phyloP scores from a whole-genome alignment of 164 flowering plant genomes.

The grape (Vitis vinifera) region ASM3070453v1 NC_081805.1:10622001-10622500 shows the following conservation, averaged over 20 bases:
- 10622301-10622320: constrained; percentile 56
- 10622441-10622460: constrained; percentile 65
- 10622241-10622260: constrained; percentile 50
- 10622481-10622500: constrained; percentile 67
- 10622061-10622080: constrained; percentile 62
- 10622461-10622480: constrained; percentile 61
- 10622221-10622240: constrained; percentile 71
- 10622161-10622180: constrained; percentile 72
- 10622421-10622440: constrained; percentile 76
- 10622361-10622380: constrained; percentile 48
- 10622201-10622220: constrained; percentile 60
- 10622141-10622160: constrained; percentile 63
- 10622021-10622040: constrained; percentile 63
- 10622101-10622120: constrained; percentile 65
- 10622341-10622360: constrained; percentile 57
- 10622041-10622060: constrained; percentile 55
- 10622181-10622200: constrained; percentile 54
- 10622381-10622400: constrained; percentile 53
- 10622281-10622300: constrained; percentile 61
- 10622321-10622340: constrained; percentile 70
- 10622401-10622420: constrained; percentile 64
- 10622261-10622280: constrained; percentile 53
- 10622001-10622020: constrained; percentile 63
- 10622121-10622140: constrained; percentile 70
- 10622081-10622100: constrained; percentile 49